These are phyloP conservation scores for Alternaria angustiovoidea DNA, from an alignment of 2,329 filamentous ascomycete genomes.

Conservation along the genomic window DNA sequence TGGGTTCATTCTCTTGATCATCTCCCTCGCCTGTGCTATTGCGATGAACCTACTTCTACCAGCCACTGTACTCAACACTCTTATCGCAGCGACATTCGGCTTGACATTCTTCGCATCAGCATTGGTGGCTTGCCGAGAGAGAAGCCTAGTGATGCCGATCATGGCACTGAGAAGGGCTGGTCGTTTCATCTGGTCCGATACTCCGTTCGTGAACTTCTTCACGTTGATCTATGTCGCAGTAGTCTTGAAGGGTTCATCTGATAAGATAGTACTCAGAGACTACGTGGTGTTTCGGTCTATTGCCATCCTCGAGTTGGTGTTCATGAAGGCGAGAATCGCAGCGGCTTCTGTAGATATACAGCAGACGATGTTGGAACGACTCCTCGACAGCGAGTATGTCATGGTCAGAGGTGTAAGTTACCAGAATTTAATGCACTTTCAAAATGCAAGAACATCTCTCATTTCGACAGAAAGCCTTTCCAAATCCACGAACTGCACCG, in stretches of 20 bases:
- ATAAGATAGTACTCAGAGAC: neutral
- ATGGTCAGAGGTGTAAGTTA: no score
- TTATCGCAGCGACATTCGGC: slow-evolving; percentile 14
- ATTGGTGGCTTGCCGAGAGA: slow-evolving; percentile 9
- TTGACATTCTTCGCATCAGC: slow-evolving; percentile 9
- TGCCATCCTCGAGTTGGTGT: neutral
- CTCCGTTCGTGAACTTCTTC: slow-evolving; percentile 3
- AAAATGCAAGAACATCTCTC: no score
- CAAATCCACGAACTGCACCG: no score
- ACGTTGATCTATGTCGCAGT: slow-evolving; percentile 2
- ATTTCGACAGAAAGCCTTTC: no score
- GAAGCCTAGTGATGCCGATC: slow-evolving; percentile 10
- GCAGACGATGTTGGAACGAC: neutral
- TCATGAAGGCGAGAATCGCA: neutral
- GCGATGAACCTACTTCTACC: slow-evolving; percentile 10
- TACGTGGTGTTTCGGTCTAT: neutral
- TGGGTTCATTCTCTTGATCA: slow-evolving; percentile 7
- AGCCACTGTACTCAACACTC: slow-evolving; percentile 1
- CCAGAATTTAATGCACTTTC: no score
- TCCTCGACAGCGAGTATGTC: neutral
- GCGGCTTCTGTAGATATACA: neutral
- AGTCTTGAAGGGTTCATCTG: neutral
- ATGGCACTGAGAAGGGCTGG: slow-evolving; percentile 13
- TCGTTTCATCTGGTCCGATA: slow-evolving; percentile 10
- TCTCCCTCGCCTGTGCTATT: slow-evolving; percentile 11